phyloP scores from a whole-genome alignment of 768 basidiomycete species.

The Psilocybe sp. region DNA sequence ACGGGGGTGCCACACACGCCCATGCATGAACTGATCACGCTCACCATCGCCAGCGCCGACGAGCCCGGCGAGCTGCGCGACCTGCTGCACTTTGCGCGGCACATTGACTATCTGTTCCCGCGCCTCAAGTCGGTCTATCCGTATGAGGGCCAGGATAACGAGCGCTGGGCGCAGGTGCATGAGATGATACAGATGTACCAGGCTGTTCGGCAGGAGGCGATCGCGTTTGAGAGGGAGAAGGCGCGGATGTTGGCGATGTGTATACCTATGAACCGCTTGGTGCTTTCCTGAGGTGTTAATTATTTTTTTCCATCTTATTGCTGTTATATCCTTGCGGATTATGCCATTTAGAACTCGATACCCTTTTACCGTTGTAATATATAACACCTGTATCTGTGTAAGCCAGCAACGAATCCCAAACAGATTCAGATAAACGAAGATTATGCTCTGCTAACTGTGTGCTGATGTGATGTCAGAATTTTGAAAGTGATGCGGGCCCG shows the following conservation, averaged over 20 bases:
- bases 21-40: constrained; percentile 16
- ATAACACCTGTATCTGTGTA: too few species aligned
- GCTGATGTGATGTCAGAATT: too few species aligned
- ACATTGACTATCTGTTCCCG: constrained; percentile 25
- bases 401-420: too few species aligned
- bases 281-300: too few species aligned
- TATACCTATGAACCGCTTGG: background rate
- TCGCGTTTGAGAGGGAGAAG: constrained; percentile 6
- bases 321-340: too few species aligned
- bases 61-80: constrained; percentile 22
- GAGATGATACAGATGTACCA: constrained; percentile 28
- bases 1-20: constrained; percentile 8
- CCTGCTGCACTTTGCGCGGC: constrained; percentile 21
- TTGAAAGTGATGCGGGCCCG: too few species aligned
- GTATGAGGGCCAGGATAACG: constrained; percentile 17
- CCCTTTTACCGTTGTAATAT: too few species aligned
- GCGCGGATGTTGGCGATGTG: background rate
- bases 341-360: too few species aligned
- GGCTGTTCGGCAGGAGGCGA: constrained; percentile 22
- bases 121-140: constrained; percentile 13
- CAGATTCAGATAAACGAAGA: too few species aligned
- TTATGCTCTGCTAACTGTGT: too few species aligned
- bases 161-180: constrained; percentile 24
- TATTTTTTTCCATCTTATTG: too few species aligned
- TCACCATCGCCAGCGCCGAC: constrained; percentile 21